These are phyloP conservation scores for Eleusine indica DNA, from an alignment of 176 grass and related monocot species.

Conservation along the genomic window DNA sequence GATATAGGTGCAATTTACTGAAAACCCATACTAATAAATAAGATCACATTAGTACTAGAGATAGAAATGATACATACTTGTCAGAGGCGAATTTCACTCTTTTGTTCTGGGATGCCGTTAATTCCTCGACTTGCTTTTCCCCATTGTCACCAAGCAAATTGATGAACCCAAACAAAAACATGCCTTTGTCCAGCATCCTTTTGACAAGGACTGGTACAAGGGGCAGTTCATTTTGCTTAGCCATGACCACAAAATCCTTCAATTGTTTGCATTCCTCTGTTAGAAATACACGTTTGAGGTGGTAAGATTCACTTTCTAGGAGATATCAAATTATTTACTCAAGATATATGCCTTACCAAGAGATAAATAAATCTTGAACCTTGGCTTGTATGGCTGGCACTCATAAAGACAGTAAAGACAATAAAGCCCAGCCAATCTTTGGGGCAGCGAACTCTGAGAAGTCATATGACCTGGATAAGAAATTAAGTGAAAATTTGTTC, in stretches of 20 bases:
- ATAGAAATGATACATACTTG: slow-evolving; percentile 54
- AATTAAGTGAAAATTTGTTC: slow-evolving; percentile 41
- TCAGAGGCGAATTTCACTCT: slow-evolving; percentile 68
- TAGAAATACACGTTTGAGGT: background rate
- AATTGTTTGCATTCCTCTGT: slow-evolving; percentile 76
- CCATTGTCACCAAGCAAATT: slow-evolving; percentile 58
- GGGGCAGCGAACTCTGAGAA: slow-evolving; percentile 53
- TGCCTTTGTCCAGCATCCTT: slow-evolving; percentile 74
- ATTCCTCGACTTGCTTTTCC: slow-evolving; percentile 62
- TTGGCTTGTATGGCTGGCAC: slow-evolving; percentile 81
- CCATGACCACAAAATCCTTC: slow-evolving; percentile 57
- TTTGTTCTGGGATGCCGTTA: slow-evolving; percentile 58
- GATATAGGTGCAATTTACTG: too few relatives aligned
- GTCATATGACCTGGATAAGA: slow-evolving; percentile 64
- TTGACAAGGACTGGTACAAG: slow-evolving; percentile 63
- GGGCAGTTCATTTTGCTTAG: slow-evolving; percentile 57
- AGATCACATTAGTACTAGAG: slow-evolving; percentile 2
- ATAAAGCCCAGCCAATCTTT: slow-evolving; percentile 81
- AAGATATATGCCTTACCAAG: slow-evolving; percentile 55
- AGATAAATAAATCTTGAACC: slow-evolving; percentile 86
- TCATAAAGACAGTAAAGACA: slow-evolving; percentile 94
- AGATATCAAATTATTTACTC: slow-evolving; percentile 29
- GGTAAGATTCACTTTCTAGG: slow-evolving; percentile 21
- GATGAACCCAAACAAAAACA: slow-evolving; percentile 80
- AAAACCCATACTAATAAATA: background rate